A percentile compares a stretch with the other conserved stretches of the same genome.
phyloP scores from a whole-genome alignment of 345 rosid genomes.

The Lepidium africanum region DNA sequence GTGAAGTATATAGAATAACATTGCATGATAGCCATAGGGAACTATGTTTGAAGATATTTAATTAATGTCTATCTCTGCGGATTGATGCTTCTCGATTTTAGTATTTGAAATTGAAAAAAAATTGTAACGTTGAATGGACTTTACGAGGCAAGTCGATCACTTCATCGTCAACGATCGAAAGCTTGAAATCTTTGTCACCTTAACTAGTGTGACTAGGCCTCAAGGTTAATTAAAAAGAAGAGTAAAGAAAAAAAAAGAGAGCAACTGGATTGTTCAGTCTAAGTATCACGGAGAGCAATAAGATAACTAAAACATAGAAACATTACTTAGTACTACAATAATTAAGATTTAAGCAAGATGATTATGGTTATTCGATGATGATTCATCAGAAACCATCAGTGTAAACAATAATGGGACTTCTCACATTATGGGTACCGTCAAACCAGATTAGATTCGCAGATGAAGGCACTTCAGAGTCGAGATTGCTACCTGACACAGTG shows the following conservation, averaged over 20 bases:
- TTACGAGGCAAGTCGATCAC: too few species aligned
- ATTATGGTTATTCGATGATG: neutral
- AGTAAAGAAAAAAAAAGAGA: neutral
- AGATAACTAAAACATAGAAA: neutral
- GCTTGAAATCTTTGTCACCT: too few species aligned
- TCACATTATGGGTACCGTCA: conserved; percentile 23
- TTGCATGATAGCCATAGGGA: too few species aligned
- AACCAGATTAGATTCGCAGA: conserved; percentile 33
- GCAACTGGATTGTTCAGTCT: neutral
- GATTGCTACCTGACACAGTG: conserved; percentile 18
- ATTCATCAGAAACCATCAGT: neutral
- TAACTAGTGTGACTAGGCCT: neutral
- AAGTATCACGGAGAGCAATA: neutral
- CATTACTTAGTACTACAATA: neutral
- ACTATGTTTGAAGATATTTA: too few species aligned
- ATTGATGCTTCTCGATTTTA: too few species aligned
- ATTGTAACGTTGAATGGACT: too few species aligned
- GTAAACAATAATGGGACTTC: conserved; percentile 30
- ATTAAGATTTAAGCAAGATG: neutral
- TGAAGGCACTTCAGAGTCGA: neutral
- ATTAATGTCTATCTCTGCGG: too few species aligned
- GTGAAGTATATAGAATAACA: too few species aligned
- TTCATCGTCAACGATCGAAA: too few species aligned
- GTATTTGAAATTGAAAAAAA: too few species aligned
- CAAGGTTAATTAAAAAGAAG: neutral